Evolutionary conservation across 208 protist species (phyloP), one percentile per base, ranked within the genome.

Genomic region (Zelonia costaricensis): DNA sequence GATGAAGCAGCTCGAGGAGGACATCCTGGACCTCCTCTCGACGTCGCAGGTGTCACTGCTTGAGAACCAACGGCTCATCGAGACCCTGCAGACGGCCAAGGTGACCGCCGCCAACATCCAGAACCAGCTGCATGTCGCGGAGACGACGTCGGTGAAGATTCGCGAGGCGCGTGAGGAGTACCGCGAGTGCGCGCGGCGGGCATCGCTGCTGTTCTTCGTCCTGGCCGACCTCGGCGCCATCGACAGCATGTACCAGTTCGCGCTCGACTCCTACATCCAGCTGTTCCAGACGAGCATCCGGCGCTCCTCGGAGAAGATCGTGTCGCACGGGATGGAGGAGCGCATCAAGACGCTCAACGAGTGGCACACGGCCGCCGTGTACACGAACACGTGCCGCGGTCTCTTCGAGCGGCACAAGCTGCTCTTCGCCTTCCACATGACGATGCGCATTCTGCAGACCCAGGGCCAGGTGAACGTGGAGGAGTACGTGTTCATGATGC

Each of bases 231-330:
- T 99, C 15, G 86, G 91, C 39, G 82, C 76, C 12, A 97, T 99
- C 54, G 98, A 99, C 78, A 88, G 89, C 25, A 99, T 99, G 98
- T 99, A 99, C 81, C 98, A 99, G 78, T 99, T 99, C 68, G 97
- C 97, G 18, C 81, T 99, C 5, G 97, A 99, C 62, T 89, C 95
- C 4, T 99, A 99, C 80, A 98, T 99, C 49, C 76, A 93, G 9
- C 78, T 99, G 8, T 99, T 99, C 80, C 88, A 96, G 62, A 80
- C 81, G 42, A 98, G 88, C 74, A 99, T 99, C 78, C 88, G 97
- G 59, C 95, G 94, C 23, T 94, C 94, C 1, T 59, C 86, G 36
- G 93, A 97, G 63, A 94, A 94, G 71, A 97, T 97, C 49, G 64
- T 74, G 22, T 82, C 85, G 13, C 80, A 90, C 72, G 81, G 76